phyloP scores from a whole-genome alignment of 2,329 filamentous ascomycete genomes.

The Pyrenophora teres region DNA sequence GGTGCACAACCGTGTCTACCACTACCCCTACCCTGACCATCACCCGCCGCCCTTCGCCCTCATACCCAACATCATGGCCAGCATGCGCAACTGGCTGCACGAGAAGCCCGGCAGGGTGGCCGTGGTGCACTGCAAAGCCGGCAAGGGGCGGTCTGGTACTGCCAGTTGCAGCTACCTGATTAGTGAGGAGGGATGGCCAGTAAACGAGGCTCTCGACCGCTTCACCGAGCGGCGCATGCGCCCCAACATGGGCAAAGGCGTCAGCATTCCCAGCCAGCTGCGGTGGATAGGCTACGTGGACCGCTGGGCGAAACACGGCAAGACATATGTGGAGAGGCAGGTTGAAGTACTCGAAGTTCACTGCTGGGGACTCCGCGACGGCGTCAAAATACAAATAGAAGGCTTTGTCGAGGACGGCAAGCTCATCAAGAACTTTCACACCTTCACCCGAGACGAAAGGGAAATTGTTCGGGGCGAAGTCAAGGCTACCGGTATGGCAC shows the following conservation, averaged over 20 bases:
- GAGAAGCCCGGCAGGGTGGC: constrained; percentile 66
- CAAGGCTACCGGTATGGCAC: constrained; percentile 49
- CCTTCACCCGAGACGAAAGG: constrained; percentile 74
- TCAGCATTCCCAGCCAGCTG: constrained; percentile 91
- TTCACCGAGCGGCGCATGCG: constrained; percentile 89
- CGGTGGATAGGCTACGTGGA: constrained; percentile 89
- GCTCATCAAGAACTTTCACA: constrained; percentile 81
- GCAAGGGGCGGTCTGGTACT: constrained; percentile 90
- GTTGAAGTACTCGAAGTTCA: constrained; percentile 89
- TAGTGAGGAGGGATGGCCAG: constrained; percentile 75
- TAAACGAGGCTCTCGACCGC: constrained; percentile 65
- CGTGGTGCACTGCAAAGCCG: constrained; percentile 96
- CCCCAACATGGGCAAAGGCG: constrained; percentile 82
- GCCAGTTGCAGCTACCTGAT: constrained; percentile 89
- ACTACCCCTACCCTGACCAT: constrained; percentile 97
- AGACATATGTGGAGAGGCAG: constrained; percentile 79
- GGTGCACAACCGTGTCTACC: constrained; percentile 81
- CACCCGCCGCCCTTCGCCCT: constrained; percentile 92
- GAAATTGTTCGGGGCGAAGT: constrained; percentile 65
- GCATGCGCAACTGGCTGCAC: constrained; percentile 85
- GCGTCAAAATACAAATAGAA: constrained; percentile 84
- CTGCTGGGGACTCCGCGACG: constrained; percentile 83
- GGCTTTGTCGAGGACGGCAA: constrained; percentile 89
- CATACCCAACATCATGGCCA: constrained; percentile 85
- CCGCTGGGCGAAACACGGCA: constrained; percentile 76